Percentiles rank a stretch among this genome's conserved stretches.
phyloP scores from a whole-genome alignment of 176 grass and related monocot genomes.

The Phoenix dactylifera region DNA sequence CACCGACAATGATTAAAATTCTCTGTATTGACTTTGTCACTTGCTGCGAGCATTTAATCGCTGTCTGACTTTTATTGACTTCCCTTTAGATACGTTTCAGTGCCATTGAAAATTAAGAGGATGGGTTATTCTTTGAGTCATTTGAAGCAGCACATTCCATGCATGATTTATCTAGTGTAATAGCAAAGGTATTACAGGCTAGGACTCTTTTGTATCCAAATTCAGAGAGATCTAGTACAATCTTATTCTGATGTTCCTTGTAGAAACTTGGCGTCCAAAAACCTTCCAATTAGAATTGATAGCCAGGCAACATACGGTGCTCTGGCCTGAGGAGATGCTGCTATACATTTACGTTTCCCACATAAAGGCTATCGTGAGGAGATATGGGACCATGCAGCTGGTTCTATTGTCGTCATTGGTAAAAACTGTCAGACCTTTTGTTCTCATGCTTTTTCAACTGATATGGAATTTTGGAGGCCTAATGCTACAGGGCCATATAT shows the following conservation, averaged over 20 bases:
- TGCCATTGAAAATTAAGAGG: constrained; percentile 38
- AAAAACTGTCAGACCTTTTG: not conserved
- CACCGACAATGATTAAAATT: constrained; percentile 52
- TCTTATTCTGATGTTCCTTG: not conserved
- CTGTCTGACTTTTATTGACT: too few relatives aligned
- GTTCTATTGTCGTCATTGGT: constrained; percentile 85
- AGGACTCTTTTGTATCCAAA: too few relatives aligned
- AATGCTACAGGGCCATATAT: too few relatives aligned
- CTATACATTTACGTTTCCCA: constrained; percentile 86
- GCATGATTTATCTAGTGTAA: constrained; percentile 73
- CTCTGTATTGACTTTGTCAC: not conserved
- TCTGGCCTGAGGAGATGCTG: constrained; percentile 74
- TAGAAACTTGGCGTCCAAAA: constrained; percentile 90
- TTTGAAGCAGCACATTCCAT: constrained; percentile 81
- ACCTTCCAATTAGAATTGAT: constrained; percentile 81
- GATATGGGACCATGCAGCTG: constrained; percentile 98
- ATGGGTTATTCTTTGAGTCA: constrained; percentile 88
- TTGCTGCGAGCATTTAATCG: too few relatives aligned
- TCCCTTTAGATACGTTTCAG: constrained; percentile 49
- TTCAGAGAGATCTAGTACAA: too few relatives aligned
- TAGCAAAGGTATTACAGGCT: constrained; percentile 47
- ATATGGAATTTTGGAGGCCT: too few relatives aligned
- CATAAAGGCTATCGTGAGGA: constrained; percentile 89
- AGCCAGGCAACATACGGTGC: constrained; percentile 98
- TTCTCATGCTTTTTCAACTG: not conserved